Percentiles rank a stretch among this genome's conserved stretches.
phyloP scores from a whole-genome alignment of 257 asterid species.

The Solanum acaule region DNA sequence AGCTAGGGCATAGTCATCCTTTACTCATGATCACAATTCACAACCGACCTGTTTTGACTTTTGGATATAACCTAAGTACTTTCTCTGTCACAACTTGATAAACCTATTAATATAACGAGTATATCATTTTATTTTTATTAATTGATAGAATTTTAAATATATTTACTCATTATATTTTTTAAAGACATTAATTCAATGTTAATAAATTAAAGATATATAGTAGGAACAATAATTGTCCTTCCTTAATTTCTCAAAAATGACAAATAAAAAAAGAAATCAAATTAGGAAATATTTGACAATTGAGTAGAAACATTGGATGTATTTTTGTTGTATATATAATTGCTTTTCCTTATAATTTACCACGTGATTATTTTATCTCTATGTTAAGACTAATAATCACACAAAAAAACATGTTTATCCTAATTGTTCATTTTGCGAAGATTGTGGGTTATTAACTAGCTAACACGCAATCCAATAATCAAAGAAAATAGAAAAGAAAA shows the following conservation, averaged over 20 bases:
- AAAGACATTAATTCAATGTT: no score
- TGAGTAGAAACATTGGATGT: no score
- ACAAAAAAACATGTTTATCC: background rate
- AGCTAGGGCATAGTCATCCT: background rate
- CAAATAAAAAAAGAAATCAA: no score
- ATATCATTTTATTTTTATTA: no score
- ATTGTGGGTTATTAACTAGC: background rate
- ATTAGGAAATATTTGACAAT: background rate
- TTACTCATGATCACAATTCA: background rate
- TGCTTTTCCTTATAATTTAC: background rate
- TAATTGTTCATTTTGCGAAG: background rate
- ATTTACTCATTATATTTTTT: fast-evolving
- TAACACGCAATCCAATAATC: background rate
- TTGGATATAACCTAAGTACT: background rate
- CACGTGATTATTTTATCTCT: background rate
- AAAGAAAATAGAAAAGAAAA: background rate
- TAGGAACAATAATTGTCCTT: no score
- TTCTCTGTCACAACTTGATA: no score
- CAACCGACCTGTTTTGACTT: background rate
- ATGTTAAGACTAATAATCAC: background rate
- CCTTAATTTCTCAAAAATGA: background rate
- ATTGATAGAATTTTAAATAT: no score
- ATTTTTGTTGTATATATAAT: background rate
- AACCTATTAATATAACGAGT: no score
- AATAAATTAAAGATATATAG: no score